Base-by-base conservation (phyloP, 2,329 filamentous ascomycete species). In the Reticulascus tulasneorum region DNA sequence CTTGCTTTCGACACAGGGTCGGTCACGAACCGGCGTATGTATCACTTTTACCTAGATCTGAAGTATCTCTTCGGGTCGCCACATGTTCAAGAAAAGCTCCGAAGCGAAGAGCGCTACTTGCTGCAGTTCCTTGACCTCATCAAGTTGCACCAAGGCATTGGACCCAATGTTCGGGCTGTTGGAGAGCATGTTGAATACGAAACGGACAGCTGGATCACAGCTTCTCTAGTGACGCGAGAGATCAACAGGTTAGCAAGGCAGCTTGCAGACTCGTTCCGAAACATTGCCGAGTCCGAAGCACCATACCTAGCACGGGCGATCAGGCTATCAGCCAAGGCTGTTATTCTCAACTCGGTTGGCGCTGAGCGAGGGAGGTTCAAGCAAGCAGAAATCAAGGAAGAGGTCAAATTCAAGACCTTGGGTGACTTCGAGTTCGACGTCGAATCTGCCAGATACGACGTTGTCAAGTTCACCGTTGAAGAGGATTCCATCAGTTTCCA, bases 111-210 rank as follows among this genome's bases (percentile, higher is more conserved):
- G 35, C 79, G 89, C 40, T 98, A 98, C 53, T 73, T 96, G 37
- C 72, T 94, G 58, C 94, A 98, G 54, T 98, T 97, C 61, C 69
- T 98, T 28, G 94, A 98, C 55, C 71, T 98, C 12, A 88, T 95
- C 46, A 96, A 96, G 60, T 75, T 98, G 29, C 90, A 96, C 47
- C 94, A 98, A 64, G 91, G 93, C 19, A 96, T 98, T 37, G 96
- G 91, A 50, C 93, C 93, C 2, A 98, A 97, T 52, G 73, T 90
- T 18, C 78, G 94, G 44, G 93, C 91, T 3, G 79, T 96, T 16
- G 89, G 90, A 12, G 93, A 97, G 54, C 93, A 98, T 58, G 86
- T 98, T 21, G 94, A 98, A 59, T 98, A 97, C 55, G 93, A 98
- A 62, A 94, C 90, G 3, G 94, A 98, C 62, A 86, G 88, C 15